These are phyloP conservation scores for Beta lomatogona DNA, from an alignment of 179 eudicot genomes.

Conservation along the genomic window DNA sequence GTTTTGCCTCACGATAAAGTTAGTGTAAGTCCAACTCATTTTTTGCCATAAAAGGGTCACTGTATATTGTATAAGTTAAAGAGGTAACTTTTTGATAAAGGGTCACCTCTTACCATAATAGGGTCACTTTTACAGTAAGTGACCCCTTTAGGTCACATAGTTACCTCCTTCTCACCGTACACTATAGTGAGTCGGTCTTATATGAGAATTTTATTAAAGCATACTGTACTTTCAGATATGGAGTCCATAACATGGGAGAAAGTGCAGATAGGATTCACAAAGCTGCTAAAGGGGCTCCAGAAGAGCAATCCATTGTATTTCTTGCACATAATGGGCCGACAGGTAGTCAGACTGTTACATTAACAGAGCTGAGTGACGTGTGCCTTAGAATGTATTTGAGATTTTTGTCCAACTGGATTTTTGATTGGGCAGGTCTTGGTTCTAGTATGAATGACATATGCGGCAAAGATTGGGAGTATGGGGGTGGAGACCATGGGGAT, in stretches of 20 bases:
- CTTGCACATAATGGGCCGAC: conserved; percentile 98
- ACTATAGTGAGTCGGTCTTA: no score
- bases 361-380: neutral
- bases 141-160: no score
- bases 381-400: neutral
- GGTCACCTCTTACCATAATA: no score
- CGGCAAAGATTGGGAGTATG: conserved; percentile 68
- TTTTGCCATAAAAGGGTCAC: no score
- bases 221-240: conserved; percentile 51
- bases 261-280: conserved; percentile 69
- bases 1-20: no score
- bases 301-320: conserved; percentile 60
- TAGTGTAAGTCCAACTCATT: no score
- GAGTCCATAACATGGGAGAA: conserved; percentile 62
- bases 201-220: no score
- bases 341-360: conserved; percentile 40
- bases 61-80: no score
- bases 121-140: no score
- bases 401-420: neutral
- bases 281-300: conserved; percentile 66
- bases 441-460: conserved; percentile 66
- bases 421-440: conserved; percentile 65
- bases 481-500: conserved; percentile 81
- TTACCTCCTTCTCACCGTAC: no score
- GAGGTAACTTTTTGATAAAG: no score